Conservation (phyloP, 2,329 filamentous ascomycete genomes). For the Trichoderma atrobrunneum region DNA sequence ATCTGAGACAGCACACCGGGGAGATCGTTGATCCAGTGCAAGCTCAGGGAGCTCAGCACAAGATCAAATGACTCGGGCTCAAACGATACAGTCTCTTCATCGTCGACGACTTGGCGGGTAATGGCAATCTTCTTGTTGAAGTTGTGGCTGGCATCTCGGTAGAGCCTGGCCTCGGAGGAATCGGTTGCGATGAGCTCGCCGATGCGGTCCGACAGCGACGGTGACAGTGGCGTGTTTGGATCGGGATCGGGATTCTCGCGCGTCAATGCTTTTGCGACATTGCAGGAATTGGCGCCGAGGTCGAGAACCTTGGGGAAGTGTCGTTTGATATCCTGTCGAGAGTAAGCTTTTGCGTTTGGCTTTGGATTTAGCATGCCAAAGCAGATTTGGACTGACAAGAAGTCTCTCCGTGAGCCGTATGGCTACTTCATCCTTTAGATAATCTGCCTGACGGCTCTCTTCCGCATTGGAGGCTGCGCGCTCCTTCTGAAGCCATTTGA, state of each 20-base stretch:
- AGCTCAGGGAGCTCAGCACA: constrained; percentile 79
- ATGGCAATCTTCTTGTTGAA: constrained; percentile 75
- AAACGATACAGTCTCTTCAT: constrained; percentile 74
- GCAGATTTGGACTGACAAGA: constrained; percentile 52
- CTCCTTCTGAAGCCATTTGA: constrained; percentile 91
- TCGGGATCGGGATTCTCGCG: constrained; percentile 64
- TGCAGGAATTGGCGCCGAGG: constrained; percentile 92
- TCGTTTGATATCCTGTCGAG: constrained; percentile 81
- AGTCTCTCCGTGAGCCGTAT: constrained; percentile 79
- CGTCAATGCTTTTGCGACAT: constrained; percentile 80
- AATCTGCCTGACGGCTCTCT: constrained; percentile 78
- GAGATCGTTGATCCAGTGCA: constrained; percentile 98
- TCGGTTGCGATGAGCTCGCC: constrained; percentile 76
- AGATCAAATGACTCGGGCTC: constrained; percentile 78
- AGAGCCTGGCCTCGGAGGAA: constrained; percentile 71
- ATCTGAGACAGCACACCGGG: constrained; percentile 81
- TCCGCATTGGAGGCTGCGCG: constrained; percentile 70
- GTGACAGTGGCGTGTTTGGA: constrained; percentile 52
- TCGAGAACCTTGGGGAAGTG: constrained; percentile 82
- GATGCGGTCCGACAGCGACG: constrained; percentile 69
- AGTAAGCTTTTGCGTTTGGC: background rate
- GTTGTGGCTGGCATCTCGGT: constrained; percentile 71
- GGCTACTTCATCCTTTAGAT: constrained; percentile 90
- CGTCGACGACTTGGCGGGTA: constrained; percentile 69
- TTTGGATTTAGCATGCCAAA: background rate